Conservation (phyloP, 1,284 basidiomycete genomes). For the Puccinia triticina region DNA sequence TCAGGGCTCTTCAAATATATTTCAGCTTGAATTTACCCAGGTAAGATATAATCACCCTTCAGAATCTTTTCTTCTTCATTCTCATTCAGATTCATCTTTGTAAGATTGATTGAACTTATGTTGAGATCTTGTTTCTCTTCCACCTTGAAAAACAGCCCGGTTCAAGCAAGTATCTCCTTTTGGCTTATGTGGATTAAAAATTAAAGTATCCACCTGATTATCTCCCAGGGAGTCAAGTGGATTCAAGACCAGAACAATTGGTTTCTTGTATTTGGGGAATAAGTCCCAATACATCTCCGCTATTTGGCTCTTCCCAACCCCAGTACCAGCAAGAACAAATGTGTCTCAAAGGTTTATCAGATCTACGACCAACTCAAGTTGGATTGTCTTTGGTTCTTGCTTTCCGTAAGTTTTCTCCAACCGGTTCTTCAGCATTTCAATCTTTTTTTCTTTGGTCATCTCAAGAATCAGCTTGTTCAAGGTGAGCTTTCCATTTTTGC, state of each 20-base stretch:
- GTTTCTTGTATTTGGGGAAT: neutral
- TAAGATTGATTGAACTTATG: neutral
- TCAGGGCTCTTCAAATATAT: neutral
- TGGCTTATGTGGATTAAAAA: neutral
- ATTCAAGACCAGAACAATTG: slow-evolving; percentile 12
- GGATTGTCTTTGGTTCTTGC: neutral
- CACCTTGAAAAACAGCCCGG: neutral
- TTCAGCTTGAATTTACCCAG: no score
- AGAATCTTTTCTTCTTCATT: neutral
- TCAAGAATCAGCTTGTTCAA: neutral
- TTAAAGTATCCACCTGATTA: neutral
- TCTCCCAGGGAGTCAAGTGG: neutral
- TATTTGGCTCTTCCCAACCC: neutral
- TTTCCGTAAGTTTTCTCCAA: neutral
- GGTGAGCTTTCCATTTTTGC: neutral
- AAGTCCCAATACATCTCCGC: slow-evolving; percentile 7
- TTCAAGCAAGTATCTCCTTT: neutral
- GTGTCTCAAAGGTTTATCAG: neutral
- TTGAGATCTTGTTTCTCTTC: neutral
- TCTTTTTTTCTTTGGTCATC: neutral
- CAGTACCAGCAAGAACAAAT: neutral
- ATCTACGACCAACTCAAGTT: neutral
- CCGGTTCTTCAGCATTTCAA: neutral
- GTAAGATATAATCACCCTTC: neutral
- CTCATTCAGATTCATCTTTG: no score